Percentiles rank a stretch among this genome's conserved stretches.
Conservation (phyloP, 208 protist genomes). For the Acanthamoeba sp. region DNA sequence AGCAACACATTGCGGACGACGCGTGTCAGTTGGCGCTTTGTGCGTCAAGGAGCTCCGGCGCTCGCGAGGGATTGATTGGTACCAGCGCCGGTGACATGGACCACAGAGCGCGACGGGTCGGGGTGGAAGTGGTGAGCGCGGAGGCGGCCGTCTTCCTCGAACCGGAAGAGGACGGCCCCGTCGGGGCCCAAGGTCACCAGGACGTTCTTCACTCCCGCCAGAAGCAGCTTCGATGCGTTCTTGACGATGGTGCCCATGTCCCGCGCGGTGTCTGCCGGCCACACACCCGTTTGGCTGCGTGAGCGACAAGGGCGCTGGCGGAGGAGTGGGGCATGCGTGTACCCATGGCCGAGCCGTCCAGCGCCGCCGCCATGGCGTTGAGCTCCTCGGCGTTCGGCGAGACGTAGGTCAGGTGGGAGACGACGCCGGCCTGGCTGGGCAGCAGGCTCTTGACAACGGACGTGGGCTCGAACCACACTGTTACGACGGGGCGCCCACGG, state of each 20-base stretch:
- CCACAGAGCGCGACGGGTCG: conserved; percentile 2
- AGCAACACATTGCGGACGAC: not conserved
- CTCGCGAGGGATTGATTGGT: not conserved
- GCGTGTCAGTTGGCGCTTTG: no score
- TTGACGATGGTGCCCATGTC: not conserved
- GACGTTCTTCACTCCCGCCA: not conserved
- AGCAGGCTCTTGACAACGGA: conserved; percentile 55
- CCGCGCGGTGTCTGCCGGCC: not conserved
- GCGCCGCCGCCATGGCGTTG: conserved; percentile 37
- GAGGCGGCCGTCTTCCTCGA: not conserved
- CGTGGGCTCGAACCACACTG: conserved; percentile 59
- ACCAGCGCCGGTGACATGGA: conserved; percentile 44
- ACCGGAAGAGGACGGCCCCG: conserved; percentile 4
- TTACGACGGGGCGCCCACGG: not conserved
- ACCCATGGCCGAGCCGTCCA: not conserved
- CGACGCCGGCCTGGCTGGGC: not conserved
- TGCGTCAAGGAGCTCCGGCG: not conserved
- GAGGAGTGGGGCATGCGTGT: not conserved
- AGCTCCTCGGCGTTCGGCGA: conserved; percentile 45
- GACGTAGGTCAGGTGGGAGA: not conserved
- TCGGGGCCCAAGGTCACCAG: conserved; percentile 21
- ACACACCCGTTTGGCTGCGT: not conserved
- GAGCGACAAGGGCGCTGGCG: not conserved
- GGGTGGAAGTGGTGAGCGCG: conserved; percentile 31
- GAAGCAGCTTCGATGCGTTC: conserved; percentile 18